phyloP scores from a whole-genome alignment of 1,284 basidiomycete species.

The Papiliotrema laurentii region DNA sequence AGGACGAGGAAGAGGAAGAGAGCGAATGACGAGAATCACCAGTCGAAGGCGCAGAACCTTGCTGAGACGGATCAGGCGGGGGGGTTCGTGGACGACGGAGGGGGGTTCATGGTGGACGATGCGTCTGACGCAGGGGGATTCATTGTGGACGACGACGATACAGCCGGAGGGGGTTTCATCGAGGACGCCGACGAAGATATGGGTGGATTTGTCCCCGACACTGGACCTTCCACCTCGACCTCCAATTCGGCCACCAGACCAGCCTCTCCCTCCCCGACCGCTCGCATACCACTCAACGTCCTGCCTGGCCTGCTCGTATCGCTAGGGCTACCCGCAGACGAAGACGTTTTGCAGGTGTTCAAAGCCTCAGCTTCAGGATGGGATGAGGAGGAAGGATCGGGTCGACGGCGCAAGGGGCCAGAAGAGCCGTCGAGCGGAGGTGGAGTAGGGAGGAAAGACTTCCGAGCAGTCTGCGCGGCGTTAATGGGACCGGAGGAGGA shows the following conservation, averaged over 20 bases:
- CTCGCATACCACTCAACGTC: slow-evolving; percentile 28
- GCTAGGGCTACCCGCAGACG: slow-evolving; percentile 40
- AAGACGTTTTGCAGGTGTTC: slow-evolving; percentile 45
- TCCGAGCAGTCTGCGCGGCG: slow-evolving; percentile 42
- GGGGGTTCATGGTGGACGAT: slow-evolving; percentile 14
- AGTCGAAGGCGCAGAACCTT: background rate
- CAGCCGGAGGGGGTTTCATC: slow-evolving; percentile 11
- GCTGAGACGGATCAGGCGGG: slow-evolving; percentile 21
- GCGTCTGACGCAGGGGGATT: slow-evolving; percentile 12
- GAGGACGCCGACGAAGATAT: slow-evolving; percentile 8
- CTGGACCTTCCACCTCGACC: slow-evolving; percentile 7
- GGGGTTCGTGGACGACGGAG: slow-evolving; percentile 20
- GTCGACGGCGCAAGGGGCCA: background rate
- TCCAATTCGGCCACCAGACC: background rate
- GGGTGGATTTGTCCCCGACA: slow-evolving; percentile 23
- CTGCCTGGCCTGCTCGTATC: slow-evolving; percentile 33
- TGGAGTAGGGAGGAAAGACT: slow-evolving; percentile 31
- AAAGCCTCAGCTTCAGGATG: slow-evolving; percentile 40
- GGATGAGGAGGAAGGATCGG: slow-evolving; percentile 16
- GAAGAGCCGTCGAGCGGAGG: slow-evolving; percentile 9
- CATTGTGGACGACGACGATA: slow-evolving; percentile 10
- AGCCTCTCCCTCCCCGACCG: background rate
- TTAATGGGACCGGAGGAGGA: slow-evolving; percentile 34
- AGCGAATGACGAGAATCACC: background rate
- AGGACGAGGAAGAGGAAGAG: background rate